A percentile compares a stretch with the other conserved stretches of the same genome.
These are phyloP conservation scores for Scedosporium dehoogii DNA, from an alignment of 2,329 filamentous ascomycete species.

Conservation along the genomic window DNA sequence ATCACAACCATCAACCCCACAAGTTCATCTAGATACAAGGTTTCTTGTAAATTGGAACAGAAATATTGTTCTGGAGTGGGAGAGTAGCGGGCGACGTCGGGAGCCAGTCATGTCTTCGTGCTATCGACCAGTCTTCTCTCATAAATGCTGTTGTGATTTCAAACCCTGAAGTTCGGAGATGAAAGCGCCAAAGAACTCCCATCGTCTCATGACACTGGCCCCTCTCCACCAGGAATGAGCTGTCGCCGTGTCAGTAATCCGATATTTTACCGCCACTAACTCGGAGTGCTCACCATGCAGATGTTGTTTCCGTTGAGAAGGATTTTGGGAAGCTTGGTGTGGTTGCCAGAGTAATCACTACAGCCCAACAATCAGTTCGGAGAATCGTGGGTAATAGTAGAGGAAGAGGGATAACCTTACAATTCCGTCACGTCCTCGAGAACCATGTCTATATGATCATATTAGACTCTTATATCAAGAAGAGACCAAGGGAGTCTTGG, in stretches of 20 bases:
- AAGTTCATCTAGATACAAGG: neutral
- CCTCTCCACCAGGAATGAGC: slow-evolving; percentile 72
- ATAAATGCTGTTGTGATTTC: neutral
- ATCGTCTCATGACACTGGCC: slow-evolving; percentile 35
- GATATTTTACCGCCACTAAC: too few relatives aligned
- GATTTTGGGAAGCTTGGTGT: slow-evolving; percentile 88
- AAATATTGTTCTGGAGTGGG: neutral
- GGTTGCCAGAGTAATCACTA: slow-evolving; percentile 83
- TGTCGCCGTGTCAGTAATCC: slow-evolving; percentile 22
- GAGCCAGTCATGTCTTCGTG: neutral
- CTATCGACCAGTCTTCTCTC: neutral
- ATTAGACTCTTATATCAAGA: slow-evolving; percentile 13
- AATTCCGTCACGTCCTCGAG: slow-evolving; percentile 95
- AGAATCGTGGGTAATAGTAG: neutral
- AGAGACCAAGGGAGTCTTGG: neutral
- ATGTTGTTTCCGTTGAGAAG: slow-evolving; percentile 96
- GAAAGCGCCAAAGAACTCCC: neutral
- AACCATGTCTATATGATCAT: slow-evolving; percentile 69
- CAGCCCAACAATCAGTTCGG: neutral
- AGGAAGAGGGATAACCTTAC: slow-evolving; percentile 37
- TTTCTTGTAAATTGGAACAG: neutral
- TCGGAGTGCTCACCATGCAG: slow-evolving; percentile 69
- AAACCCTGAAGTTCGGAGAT: neutral
- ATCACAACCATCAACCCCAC: too few relatives aligned
- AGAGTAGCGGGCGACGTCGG: neutral